phyloP scores from a whole-genome alignment of 495 filamentous ascomycete genomes.

The Parathielavia appendiculata region DNA sequence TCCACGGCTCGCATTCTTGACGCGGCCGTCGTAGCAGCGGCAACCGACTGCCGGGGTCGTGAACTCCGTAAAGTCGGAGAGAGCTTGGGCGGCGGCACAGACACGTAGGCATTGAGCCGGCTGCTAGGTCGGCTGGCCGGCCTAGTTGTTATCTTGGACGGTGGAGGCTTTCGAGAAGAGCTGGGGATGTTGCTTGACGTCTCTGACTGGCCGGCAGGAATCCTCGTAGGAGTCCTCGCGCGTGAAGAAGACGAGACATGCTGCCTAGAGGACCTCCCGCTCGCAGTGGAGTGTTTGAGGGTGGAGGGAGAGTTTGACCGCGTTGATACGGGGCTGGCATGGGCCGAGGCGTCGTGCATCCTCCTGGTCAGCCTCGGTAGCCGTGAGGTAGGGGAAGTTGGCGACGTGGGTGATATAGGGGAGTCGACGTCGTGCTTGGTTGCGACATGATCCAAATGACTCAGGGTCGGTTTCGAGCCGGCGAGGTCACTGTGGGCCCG shows the following conservation, averaged over 20 bases:
- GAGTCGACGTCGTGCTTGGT: constrained; percentile 22
- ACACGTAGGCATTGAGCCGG: constrained; percentile 52
- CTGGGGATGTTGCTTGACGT: constrained; percentile 34
- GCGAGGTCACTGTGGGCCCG: constrained; percentile 48
- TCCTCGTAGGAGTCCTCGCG: constrained; percentile 35
- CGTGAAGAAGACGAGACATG: constrained; percentile 20
- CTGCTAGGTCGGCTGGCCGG: constrained; percentile 32
- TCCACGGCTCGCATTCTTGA: constrained; percentile 55
- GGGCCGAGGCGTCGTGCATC: constrained; percentile 38
- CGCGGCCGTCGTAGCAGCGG: constrained; percentile 60
- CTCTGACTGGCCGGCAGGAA: constrained; percentile 30
- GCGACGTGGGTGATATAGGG: constrained; percentile 27
- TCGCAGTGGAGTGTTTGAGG: constrained; percentile 33
- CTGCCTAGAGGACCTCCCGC: constrained; percentile 39
- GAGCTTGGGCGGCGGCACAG: constrained; percentile 44
- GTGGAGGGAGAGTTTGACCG: constrained; percentile 49
- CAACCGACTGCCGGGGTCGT: constrained; percentile 72
- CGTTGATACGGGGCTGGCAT: constrained; percentile 44
- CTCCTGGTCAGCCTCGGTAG: constrained; percentile 43
- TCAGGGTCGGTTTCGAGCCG: constrained; percentile 33
- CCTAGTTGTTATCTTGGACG: constrained; percentile 28
- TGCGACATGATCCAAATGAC: constrained; percentile 23
- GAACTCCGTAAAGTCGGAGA: constrained; percentile 77
- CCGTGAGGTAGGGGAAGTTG: constrained; percentile 36
- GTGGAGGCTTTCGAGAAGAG: constrained; percentile 31